phyloP scores from a whole-genome alignment of 2,329 filamentous ascomycete genomes.

The Penicillium sp. region DNA sequence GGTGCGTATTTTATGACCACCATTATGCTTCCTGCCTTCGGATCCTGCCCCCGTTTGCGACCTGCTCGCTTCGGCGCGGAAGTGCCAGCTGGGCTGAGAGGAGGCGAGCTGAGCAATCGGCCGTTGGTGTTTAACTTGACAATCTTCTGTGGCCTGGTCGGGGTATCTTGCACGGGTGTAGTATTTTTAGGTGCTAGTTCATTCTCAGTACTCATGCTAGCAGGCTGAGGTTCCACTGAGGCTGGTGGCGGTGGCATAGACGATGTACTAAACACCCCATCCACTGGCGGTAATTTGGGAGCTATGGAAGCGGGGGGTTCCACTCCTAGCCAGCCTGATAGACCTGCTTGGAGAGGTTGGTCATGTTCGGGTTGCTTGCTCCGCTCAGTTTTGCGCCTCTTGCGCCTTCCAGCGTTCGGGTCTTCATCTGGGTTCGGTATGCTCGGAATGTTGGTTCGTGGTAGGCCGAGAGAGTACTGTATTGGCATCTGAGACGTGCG shows the following conservation, averaged over 20 bases:
- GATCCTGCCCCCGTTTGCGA: conserved; percentile 42
- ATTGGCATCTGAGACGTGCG: conserved; percentile 1
- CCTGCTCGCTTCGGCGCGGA: conserved; percentile 24
- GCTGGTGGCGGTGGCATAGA: not conserved
- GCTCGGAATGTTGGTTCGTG: not conserved
- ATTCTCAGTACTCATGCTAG: not conserved
- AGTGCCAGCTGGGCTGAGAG: conserved; percentile 23
- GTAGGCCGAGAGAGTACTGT: not conserved
- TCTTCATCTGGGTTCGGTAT: conserved; percentile 32
- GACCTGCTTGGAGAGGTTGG: conserved; percentile 8
- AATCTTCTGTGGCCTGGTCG: conserved; percentile 56
- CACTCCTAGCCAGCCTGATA: conserved; percentile 24
- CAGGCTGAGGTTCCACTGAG: not conserved
- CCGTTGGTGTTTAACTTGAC: conserved; percentile 50
- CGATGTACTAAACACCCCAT: not conserved
- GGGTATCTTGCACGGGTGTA: not conserved
- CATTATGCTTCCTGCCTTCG: conserved; percentile 41
- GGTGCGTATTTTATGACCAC: conserved; percentile 64
- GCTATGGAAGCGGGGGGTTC: not conserved
- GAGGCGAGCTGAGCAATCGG: conserved; percentile 47
- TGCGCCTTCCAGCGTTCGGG: conserved; percentile 39
- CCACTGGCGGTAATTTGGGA: not conserved
- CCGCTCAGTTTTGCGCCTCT: conserved; percentile 40
- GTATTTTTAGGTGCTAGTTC: not conserved
- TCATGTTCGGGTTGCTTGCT: conserved; percentile 16